phyloP scores from a whole-genome alignment of 192 early-diverging fungal species.

The Backusella liffmaniae region DNA sequence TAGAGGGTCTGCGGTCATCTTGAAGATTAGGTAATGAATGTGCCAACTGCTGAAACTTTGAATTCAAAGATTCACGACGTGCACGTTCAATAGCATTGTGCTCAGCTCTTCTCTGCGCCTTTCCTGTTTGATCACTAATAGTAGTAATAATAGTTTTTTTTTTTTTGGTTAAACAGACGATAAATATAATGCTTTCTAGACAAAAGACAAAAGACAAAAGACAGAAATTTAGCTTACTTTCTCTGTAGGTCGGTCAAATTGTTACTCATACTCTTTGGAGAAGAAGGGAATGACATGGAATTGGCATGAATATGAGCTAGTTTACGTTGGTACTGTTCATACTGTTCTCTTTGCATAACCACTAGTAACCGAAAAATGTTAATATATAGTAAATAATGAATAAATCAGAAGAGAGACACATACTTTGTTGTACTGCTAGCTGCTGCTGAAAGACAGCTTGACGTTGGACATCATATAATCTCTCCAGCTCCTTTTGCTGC shows the following conservation, averaged over 20 bases:
- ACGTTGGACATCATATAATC: conserved; percentile 9
- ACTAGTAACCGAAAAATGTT: background rate
- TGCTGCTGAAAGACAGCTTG: conserved; percentile 20
- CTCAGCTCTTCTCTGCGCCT: conserved; percentile 55
- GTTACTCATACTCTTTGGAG: background rate
- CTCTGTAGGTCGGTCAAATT: background rate
- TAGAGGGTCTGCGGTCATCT: conserved; percentile 73
- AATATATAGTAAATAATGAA: background rate
- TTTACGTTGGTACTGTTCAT: background rate
- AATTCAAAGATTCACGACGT: conserved; percentile 77
- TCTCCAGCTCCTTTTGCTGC: conserved; percentile 10
- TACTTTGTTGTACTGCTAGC: conserved; percentile 2
- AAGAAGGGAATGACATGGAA: background rate
- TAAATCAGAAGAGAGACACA: background rate
- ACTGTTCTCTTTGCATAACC: background rate
- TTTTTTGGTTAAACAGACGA: background rate
- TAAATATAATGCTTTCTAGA: background rate
- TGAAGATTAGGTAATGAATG: conserved; percentile 70
- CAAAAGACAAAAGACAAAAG: background rate
- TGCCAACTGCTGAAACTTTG: conserved; percentile 79
- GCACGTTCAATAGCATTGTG: conserved; percentile 88
- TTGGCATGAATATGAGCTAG: background rate
- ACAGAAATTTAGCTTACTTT: background rate
- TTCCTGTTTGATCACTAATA: conserved; percentile 9
- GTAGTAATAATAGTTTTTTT: background rate